Percentiles rank a stretch among this genome's conserved stretches.
These are phyloP conservation scores for Athelia sp. DNA, from an alignment of 1,284 basidiomycete genomes.

Conservation along the genomic window DNA sequence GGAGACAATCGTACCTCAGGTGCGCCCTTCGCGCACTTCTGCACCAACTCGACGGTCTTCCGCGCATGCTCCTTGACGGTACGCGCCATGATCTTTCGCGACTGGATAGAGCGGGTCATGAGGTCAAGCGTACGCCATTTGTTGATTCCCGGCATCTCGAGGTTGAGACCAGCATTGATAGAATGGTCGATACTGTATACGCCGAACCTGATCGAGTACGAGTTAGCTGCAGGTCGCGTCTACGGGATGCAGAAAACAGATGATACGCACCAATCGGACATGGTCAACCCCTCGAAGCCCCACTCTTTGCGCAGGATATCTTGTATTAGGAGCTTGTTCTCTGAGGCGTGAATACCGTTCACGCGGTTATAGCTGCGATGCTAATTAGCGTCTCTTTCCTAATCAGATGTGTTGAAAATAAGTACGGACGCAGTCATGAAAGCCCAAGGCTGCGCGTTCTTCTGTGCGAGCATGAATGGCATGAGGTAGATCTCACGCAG, in stretches of 20 bases:
- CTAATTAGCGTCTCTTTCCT: too few species aligned
- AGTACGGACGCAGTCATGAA: conserved; percentile 47
- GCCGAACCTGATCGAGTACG: conserved; percentile 35
- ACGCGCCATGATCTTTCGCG: conserved; percentile 60
- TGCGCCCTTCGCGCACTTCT: conserved; percentile 55
- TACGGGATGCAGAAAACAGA: neutral
- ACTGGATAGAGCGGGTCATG: conserved; percentile 55
- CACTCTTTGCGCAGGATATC: conserved; percentile 73
- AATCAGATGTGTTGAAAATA: too few species aligned
- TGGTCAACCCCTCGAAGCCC: conserved; percentile 66
- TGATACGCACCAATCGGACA: conserved; percentile 82
- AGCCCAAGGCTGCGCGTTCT: conserved; percentile 64
- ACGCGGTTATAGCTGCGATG: conserved; percentile 56
- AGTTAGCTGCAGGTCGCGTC: neutral
- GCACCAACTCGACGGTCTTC: conserved; percentile 60
- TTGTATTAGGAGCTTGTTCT: conserved; percentile 57
- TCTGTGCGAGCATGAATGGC: conserved; percentile 81
- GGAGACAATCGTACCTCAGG: conserved; percentile 42
- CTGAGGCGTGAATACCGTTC: conserved; percentile 68
- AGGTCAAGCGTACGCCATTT: conserved; percentile 66
- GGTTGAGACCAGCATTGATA: conserved; percentile 72
- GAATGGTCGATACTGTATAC: conserved; percentile 61
- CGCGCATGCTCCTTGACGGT: conserved; percentile 66
- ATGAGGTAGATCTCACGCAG: conserved; percentile 80
- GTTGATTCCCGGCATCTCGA: conserved; percentile 76